Evolutionary conservation across 2,329 filamentous ascomycete genomes (phyloP).

Genomic region (Diplodia intermedia): DNA sequence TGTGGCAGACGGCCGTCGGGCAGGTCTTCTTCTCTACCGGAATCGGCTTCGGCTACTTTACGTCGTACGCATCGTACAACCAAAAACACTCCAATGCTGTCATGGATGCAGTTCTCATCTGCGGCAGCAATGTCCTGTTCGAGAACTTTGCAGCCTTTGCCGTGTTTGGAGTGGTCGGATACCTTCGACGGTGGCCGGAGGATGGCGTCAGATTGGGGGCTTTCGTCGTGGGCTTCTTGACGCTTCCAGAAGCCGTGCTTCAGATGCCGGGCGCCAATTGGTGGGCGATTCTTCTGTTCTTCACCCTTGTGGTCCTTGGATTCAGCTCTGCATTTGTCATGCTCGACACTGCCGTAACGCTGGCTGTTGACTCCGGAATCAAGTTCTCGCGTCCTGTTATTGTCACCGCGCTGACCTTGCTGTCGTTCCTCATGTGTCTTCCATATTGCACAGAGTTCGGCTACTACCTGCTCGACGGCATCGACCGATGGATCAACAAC

Average conservation of each 20-base stretch:
- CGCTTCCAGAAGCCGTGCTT: constrained; percentile 62
- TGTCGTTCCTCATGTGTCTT: constrained; percentile 62
- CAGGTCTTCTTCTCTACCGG: constrained; percentile 68
- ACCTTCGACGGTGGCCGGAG: constrained; percentile 51
- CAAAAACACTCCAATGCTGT: constrained; percentile 64
- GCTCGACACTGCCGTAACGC: constrained; percentile 63
- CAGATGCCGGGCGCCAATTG: constrained; percentile 65
- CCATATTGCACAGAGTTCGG: constrained; percentile 66
- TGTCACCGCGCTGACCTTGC: constrained; percentile 57
- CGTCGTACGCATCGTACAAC: constrained; percentile 65
- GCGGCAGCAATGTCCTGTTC: constrained; percentile 62
- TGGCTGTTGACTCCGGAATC: constrained; percentile 61
- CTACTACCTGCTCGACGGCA: constrained; percentile 61
- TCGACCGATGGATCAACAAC: constrained; percentile 65
- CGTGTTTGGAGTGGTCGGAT: constrained; percentile 65
- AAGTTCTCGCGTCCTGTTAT: constrained; percentile 57
- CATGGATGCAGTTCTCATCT: constrained; percentile 64
- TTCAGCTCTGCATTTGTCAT: constrained; percentile 67
- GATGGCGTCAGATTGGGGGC: constrained; percentile 58
- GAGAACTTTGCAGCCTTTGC: constrained; percentile 61
- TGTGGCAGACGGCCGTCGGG: constrained; percentile 67
- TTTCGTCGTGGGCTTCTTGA: constrained; percentile 66
- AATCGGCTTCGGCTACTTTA: constrained; percentile 66
- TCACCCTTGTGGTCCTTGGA: constrained; percentile 64
- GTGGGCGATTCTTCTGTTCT: constrained; percentile 65